Evolutionary conservation across 805 yeast genomes (phyloP).

Genomic region (Candida yuanshanica): DNA sequence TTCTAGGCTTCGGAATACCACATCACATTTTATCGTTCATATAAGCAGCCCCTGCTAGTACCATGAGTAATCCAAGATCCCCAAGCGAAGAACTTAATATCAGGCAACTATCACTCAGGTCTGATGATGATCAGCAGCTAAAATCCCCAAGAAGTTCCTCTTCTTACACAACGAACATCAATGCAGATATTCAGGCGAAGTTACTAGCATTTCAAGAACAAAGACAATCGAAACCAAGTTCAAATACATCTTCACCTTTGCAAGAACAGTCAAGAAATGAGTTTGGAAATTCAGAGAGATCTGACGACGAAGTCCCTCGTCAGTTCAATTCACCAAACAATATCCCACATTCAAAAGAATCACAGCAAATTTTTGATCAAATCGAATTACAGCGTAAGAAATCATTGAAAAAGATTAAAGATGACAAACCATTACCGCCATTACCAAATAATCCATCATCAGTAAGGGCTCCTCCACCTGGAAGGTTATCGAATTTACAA

Average conservation of each 20-base stretch:
- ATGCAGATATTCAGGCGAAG: constrained; percentile 81
- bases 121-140: neutral
- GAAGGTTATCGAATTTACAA: neutral
- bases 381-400: constrained; percentile 18
- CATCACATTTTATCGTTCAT: neutral
- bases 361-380: constrained; percentile 11
- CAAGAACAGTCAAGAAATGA: neutral
- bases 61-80: neutral
- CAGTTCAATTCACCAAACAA: neutral
- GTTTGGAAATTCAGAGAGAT: neutral
- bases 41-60: neutral
- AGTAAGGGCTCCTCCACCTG: neutral
- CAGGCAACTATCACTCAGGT: neutral
- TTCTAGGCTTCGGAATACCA: neutral
- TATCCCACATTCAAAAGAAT: neutral
- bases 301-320: neutral
- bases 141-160: constrained; percentile 22
- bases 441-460: constrained; percentile 3
- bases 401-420: constrained; percentile 10
- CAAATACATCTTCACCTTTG: constrained; percentile 9
- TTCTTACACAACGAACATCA: constrained; percentile 36
- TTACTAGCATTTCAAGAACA: constrained; percentile 83
- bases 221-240: constrained; percentile 43
- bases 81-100: neutral
- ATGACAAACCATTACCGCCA: constrained; percentile 35